Conservation (phyloP, 805 yeast species). For the Jamesozyma hellenica region DNA sequence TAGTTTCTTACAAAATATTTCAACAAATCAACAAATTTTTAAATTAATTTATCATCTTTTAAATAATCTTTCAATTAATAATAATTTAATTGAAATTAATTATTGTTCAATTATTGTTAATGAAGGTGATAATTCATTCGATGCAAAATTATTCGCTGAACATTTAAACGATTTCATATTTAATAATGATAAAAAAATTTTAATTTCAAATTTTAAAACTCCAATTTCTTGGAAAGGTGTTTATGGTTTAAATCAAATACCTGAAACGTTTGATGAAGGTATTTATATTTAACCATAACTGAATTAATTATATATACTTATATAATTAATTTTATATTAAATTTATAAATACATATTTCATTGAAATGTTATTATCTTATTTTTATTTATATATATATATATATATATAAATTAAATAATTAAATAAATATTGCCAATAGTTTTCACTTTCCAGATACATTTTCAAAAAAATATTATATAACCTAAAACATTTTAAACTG, state of each 20-base stretch:
- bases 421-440: too few relatives aligned
- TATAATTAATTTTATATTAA: too few relatives aligned
- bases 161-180: conserved; percentile 6
- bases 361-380: too few relatives aligned
- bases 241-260: conserved; percentile 64
- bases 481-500: too few relatives aligned
- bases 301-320: neutral
- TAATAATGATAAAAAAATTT: neutral
- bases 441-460: too few relatives aligned
- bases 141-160: conserved; percentile 37
- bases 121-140: conserved; percentile 81
- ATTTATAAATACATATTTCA: too few relatives aligned
- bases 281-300: conserved; percentile 40
- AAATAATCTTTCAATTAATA: conserved; percentile 4
- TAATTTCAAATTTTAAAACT: conserved; percentile 30
- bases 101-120: conserved; percentile 56
- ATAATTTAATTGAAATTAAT: conserved; percentile 19
- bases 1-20: conserved; percentile 22
- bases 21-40: conserved; percentile 22
- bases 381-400: too few relatives aligned
- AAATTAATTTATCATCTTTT: conserved; percentile 24
- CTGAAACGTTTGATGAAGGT: conserved; percentile 67
- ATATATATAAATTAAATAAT: too few relatives aligned
- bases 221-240: conserved; percentile 83
- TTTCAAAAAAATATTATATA: too few relatives aligned